phyloP scores from a whole-genome alignment of 2,329 filamentous ascomycete genomes.

The Calonectria multiphialidica region DNA sequence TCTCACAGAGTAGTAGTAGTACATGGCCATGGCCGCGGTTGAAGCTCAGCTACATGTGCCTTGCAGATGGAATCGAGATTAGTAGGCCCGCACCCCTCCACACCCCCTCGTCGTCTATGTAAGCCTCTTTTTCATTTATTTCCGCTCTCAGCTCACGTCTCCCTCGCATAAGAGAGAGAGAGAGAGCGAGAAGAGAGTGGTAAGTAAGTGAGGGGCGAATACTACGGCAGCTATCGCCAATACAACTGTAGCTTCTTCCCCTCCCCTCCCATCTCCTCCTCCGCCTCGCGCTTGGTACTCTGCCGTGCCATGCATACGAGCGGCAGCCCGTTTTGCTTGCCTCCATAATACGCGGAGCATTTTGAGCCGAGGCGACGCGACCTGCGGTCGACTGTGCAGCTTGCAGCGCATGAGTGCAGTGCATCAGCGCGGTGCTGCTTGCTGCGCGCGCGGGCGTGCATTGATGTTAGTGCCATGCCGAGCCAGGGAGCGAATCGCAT shows the following conservation, averaged over 20 bases:
- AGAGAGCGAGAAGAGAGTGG: neutral
- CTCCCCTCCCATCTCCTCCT: too few relatives aligned
- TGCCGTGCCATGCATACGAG: neutral
- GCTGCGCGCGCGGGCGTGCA: constrained; percentile 2
- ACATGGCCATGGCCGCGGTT: neutral
- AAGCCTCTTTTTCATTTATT: neutral
- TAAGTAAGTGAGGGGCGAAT: neutral
- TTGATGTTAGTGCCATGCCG: constrained; percentile 11
- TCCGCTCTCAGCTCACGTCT: neutral
- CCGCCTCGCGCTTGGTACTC: neutral
- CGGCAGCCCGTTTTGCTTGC: neutral
- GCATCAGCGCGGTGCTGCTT: neutral
- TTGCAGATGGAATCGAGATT: constrained; percentile 22
- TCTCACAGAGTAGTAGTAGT: neutral
- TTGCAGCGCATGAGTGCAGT: neutral
- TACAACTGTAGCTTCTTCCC: neutral
- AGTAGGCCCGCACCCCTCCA: neutral
- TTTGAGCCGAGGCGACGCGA: neutral
- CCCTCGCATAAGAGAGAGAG: neutral
- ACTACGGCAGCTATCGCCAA: neutral
- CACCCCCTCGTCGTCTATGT: neutral
- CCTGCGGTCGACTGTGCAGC: neutral
- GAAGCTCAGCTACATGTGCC: constrained; percentile 13
- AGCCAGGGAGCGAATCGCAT: constrained; percentile 9
- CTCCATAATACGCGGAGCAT: neutral